Conservation (phyloP, 495 filamentous ascomycete genomes). For the Neurospora discreta region DNA sequence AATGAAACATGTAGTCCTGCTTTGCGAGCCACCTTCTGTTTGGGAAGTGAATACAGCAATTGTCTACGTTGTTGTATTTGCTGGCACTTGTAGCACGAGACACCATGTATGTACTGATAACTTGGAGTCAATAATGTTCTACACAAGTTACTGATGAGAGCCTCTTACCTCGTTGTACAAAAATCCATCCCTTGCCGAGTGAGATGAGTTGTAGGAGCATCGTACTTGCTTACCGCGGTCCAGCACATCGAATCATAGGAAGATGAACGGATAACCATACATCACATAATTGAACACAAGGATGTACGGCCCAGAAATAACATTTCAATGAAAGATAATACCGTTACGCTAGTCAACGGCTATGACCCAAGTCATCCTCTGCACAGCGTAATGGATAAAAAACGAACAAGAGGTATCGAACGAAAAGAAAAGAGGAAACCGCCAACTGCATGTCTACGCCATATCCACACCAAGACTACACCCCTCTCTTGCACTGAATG, state of each 20-base stretch:
- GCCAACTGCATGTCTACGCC: not conserved
- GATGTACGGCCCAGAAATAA: not conserved
- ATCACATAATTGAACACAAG: not conserved
- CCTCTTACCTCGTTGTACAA: not conserved
- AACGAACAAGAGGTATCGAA: not conserved
- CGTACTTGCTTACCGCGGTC: not conserved
- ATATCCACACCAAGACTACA: not conserved
- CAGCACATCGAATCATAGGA: not conserved
- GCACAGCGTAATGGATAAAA: not conserved
- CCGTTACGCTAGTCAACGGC: not conserved
- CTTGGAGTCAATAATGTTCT: not conserved
- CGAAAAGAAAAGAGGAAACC: not conserved
- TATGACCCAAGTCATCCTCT: not conserved
- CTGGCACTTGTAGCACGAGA: not conserved
- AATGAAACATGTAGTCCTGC: not conserved
- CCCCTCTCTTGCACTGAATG: not conserved
- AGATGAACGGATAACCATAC: not conserved
- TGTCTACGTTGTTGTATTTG: not conserved
- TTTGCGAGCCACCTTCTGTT: not conserved
- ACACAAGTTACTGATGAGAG: not conserved
- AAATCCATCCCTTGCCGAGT: not conserved
- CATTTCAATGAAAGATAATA: not conserved
- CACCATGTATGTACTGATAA: not conserved
- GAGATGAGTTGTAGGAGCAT: not conserved
- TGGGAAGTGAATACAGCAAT: not conserved